Percentiles rank a stretch among this genome's conserved stretches.
These are phyloP conservation scores for Sordariomycetes sp. DNA, from an alignment of 2,329 filamentous ascomycete genomes.

Conservation along the genomic window DNA sequence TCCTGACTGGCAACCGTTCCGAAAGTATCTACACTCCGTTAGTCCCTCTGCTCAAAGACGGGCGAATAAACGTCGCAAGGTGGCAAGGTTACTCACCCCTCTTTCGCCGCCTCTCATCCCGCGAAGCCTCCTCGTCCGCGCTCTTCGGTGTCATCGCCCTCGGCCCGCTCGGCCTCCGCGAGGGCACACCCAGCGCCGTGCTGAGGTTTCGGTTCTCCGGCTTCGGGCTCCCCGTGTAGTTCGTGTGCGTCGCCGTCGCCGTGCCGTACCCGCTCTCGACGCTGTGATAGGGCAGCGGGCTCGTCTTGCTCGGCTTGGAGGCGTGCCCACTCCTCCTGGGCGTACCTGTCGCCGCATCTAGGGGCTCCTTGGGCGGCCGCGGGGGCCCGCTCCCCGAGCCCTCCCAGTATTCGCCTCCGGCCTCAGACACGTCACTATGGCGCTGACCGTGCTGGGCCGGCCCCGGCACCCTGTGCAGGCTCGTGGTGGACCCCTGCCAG, in stretches of 20 bases:
- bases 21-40: conserved; percentile 22
- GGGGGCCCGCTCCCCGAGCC: conserved; percentile 38
- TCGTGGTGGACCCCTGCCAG: conserved; percentile 52
- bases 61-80: not conserved
- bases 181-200: conserved; percentile 38
- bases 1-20: conserved; percentile 33
- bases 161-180: conserved; percentile 45
- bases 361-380: conserved; percentile 52
- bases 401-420: conserved; percentile 32
- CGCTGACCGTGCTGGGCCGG: conserved; percentile 31
- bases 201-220: conserved; percentile 48
- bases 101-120: conserved; percentile 41
- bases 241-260: conserved; percentile 32
- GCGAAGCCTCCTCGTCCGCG: conserved; percentile 31
- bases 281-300: conserved; percentile 45
- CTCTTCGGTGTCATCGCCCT: conserved; percentile 51
- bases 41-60: not conserved
- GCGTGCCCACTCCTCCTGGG: conserved; percentile 35
- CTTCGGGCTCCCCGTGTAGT: conserved; percentile 41
- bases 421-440: conserved; percentile 26
- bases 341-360: conserved; percentile 31
- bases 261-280: conserved; percentile 44
- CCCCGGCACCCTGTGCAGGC: conserved; percentile 43
- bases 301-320: conserved; percentile 41
- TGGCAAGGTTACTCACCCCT: conserved; percentile 32